Evolutionary conservation across 2,329 filamentous ascomycete species (phyloP).

Genomic region (Aspergillus japonicus): DNA sequence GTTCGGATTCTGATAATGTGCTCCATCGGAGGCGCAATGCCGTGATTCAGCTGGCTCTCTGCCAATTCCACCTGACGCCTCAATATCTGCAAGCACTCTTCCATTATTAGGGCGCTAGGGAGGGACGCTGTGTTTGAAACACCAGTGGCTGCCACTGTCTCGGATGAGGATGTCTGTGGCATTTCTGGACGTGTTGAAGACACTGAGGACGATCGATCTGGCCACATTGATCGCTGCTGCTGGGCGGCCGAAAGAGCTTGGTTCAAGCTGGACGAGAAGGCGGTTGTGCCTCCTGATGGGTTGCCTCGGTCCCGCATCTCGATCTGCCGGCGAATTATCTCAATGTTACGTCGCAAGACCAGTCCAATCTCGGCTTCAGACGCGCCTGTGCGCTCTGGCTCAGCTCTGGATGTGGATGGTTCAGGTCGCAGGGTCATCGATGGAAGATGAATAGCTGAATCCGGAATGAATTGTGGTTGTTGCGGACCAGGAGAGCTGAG

Average conservation of each 20-base stretch:
- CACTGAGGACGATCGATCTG: conserved; percentile 1
- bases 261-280: conserved; percentile 2
- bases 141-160: conserved; percentile 1
- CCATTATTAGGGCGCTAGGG: conserved; percentile 1
- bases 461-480: conserved; percentile 6
- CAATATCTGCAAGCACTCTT: conserved; percentile 20
- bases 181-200: conserved; percentile 2
- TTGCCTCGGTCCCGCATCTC: conserved; percentile 18
- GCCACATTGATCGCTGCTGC: conserved; percentile 8
- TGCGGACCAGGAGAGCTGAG: not conserved
- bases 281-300: not conserved
- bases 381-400: conserved; percentile 5
- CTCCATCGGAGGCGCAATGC: conserved; percentile 30
- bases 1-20: conserved; percentile 31
- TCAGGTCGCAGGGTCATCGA: conserved; percentile 3
- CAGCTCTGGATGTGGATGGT: conserved; percentile 14
- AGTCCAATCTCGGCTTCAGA: conserved; percentile 20
- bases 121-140: not conserved
- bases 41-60: conserved; percentile 31
- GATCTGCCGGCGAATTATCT: conserved; percentile 22
- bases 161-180: conserved; percentile 1
- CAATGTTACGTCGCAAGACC: conserved; percentile 23
- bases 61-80: conserved; percentile 25
- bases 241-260: not conserved
- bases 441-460: not conserved